Conservation (phyloP, 345 rosid species). For the Aegle marmelos region DNA sequence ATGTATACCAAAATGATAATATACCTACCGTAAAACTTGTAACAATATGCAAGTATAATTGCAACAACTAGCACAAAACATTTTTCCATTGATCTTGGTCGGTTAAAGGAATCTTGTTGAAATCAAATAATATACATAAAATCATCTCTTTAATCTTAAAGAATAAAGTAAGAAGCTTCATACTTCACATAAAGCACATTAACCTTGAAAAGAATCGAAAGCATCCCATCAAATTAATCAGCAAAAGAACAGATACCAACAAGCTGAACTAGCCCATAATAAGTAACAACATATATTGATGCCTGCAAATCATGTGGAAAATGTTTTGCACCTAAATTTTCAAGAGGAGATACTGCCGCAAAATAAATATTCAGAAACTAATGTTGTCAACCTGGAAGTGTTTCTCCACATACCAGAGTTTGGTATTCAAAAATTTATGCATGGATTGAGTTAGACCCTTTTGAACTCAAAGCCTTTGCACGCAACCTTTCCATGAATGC, state of each 20-base stretch:
- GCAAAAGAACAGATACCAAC: too few species aligned
- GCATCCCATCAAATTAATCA: background rate
- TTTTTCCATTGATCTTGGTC: too few species aligned
- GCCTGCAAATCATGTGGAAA: background rate
- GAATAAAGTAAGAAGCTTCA: background rate
- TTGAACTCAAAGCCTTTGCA: constrained; percentile 50
- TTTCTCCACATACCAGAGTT: background rate
- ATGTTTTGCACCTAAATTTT: background rate
- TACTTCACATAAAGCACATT: background rate
- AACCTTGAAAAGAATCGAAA: background rate
- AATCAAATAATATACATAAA: background rate
- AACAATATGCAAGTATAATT: background rate
- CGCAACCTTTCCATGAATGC: constrained; percentile 85
- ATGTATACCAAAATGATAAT: background rate
- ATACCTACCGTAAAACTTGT: background rate
- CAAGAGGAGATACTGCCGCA: background rate
- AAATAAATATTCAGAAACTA: background rate
- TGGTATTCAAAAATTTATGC: constrained; percentile 23
- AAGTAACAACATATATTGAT: background rate
- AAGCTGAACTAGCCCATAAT: background rate
- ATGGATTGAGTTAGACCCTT: constrained; percentile 32
- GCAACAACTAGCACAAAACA: too few species aligned
- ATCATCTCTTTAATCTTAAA: background rate
- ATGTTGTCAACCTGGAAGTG: background rate
- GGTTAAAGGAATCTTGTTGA: background rate